Base-by-base conservation (phyloP, 2,329 filamentous ascomycete species). In the Colletotrichum kahawae region DNA sequence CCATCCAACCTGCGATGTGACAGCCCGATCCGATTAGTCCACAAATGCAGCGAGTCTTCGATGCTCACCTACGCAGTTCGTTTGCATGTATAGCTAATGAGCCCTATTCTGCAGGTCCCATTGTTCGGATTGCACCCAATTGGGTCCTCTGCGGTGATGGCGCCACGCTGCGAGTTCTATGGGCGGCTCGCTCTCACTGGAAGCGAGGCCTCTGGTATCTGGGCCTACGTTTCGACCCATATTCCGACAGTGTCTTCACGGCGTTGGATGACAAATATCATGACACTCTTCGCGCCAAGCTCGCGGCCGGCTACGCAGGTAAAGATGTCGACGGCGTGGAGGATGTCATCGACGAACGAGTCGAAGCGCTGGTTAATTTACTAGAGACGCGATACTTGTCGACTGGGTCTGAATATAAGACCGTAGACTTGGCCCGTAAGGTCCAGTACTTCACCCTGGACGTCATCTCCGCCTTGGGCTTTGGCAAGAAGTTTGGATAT, bases 371-470 rank as follows among this genome's bases (percentile, higher is more conserved):
- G 2, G 76, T 91, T 36, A 77, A 82, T 21, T 83, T 91, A 9
- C 85, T 91, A 48, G 84, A 86, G 71, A 79, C 77, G 29, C 79
- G 79, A 38, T 88, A 88, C 76, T 68, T 84, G 13, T 83, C 82
- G 5, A 79, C 79, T 27, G 77, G 77, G 24, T 75, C 69, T 10
- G 76, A 78, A 1, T 79, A 77, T 33, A 87, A 87, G 68, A 80
- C 85, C 7, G 83, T 90, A 78, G 88, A 92, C 76, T 78, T 91
- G 60, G 87, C 87, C 7, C 82, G 82, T 36, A 88, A 88, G 68
- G 84, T 87, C 4, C 87, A 89, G 70, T 90, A 85, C 81, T 86
- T 91, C 60, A 90, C 89, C 1, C 82, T 91, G 4, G 90, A 92
- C 76, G 87, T 91, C 51, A 90, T 92, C 75, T 88, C 85, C 29